Percentiles rank a stretch among this genome's conserved stretches.
Evolutionary conservation across 805 yeast species (phyloP).

Genomic region (Myxozyma lipomycoides): DNA sequence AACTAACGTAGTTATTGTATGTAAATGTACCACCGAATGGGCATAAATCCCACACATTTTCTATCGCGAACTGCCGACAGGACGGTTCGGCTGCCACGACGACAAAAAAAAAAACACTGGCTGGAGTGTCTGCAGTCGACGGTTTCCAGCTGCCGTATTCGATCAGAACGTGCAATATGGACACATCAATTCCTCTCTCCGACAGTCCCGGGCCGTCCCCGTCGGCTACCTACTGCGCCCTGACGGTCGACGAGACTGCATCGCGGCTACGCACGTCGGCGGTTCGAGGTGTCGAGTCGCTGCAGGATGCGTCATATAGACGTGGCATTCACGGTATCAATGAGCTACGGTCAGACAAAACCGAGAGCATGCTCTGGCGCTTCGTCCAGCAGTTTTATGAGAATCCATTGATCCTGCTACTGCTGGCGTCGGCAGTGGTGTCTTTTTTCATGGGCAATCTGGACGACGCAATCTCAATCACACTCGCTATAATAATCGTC

Average conservation of each 20-base stretch:
- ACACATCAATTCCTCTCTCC: conserved; percentile 3
- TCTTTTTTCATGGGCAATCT: conserved; percentile 92
- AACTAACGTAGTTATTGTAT: too few relatives aligned
- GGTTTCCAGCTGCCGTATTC: too few relatives aligned
- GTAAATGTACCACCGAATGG: too few relatives aligned
- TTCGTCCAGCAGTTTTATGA: conserved; percentile 78
- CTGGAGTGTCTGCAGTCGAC: too few relatives aligned
- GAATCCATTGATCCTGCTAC: conserved; percentile 82
- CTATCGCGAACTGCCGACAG: too few relatives aligned
- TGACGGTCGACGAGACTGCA: conserved; percentile 63
- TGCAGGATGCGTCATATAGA: conserved; percentile 68
- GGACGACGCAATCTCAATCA: conserved; percentile 92
- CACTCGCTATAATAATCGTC: conserved; percentile 86
- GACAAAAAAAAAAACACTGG: too few relatives aligned
- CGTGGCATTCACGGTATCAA: conserved; percentile 75
- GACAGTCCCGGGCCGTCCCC: conserved; percentile 40
- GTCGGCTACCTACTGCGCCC: conserved; percentile 59
- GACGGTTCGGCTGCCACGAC: too few relatives aligned
- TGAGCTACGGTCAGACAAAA: conserved; percentile 71
- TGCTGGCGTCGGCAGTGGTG: conserved; percentile 84
- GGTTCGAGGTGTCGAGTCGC: conserved; percentile 56
- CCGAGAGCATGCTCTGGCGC: conserved; percentile 58
- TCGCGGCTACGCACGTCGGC: conserved; percentile 59
- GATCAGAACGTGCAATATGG: too few relatives aligned
- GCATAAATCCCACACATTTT: too few relatives aligned